Conservation (phyloP, 164 flowering plant genomes). For the Dillenia turbinata region DNA sequence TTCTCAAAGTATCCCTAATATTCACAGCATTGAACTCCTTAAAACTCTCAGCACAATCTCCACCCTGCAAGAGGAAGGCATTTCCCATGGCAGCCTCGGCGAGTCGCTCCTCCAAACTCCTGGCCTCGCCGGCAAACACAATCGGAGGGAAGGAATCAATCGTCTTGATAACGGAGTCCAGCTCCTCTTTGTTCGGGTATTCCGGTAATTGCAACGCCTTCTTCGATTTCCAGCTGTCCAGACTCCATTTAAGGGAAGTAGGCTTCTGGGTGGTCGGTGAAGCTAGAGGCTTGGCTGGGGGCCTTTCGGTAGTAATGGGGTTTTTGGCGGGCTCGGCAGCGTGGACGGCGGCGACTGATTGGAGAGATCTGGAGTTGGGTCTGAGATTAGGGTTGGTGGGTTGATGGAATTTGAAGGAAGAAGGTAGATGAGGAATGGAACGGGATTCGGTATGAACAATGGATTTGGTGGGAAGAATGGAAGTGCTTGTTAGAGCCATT, state of each 20-base stretch:
- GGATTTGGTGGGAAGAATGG: slow-evolving; percentile 22
- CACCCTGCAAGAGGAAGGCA: slow-evolving; percentile 82
- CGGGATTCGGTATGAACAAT: slow-evolving; percentile 9
- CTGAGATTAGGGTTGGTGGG: slow-evolving; percentile 9
- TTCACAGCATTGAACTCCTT: slow-evolving; percentile 88
- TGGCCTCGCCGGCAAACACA: slow-evolving; percentile 88
- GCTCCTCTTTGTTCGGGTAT: slow-evolving; percentile 58
- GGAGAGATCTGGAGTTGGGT: slow-evolving; percentile 21
- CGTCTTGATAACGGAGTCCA: slow-evolving; percentile 60
- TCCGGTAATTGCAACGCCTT: slow-evolving; percentile 81
- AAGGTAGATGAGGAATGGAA: slow-evolving; percentile 14
- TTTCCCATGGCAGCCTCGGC: slow-evolving; percentile 81
- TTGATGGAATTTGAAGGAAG: slow-evolving; percentile 20
- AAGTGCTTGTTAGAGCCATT: slow-evolving; percentile 28
- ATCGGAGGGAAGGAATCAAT: slow-evolving; percentile 80
- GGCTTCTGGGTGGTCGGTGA: slow-evolving; percentile 6
- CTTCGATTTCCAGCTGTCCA: slow-evolving; percentile 79
- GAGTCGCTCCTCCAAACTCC: slow-evolving; percentile 64
- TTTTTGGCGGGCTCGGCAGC: slow-evolving; percentile 47
- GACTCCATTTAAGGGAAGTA: slow-evolving; percentile 40
- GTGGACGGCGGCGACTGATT: slow-evolving; percentile 54
- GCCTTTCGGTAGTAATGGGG: slow-evolving; percentile 19
- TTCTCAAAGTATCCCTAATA: slow-evolving; percentile 82
- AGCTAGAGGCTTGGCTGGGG: slow-evolving; percentile 9
- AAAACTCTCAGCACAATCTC: slow-evolving; percentile 94